phyloP scores from a whole-genome alignment of 73 alveolate genomes.

The Uronychia setigera region DNA sequence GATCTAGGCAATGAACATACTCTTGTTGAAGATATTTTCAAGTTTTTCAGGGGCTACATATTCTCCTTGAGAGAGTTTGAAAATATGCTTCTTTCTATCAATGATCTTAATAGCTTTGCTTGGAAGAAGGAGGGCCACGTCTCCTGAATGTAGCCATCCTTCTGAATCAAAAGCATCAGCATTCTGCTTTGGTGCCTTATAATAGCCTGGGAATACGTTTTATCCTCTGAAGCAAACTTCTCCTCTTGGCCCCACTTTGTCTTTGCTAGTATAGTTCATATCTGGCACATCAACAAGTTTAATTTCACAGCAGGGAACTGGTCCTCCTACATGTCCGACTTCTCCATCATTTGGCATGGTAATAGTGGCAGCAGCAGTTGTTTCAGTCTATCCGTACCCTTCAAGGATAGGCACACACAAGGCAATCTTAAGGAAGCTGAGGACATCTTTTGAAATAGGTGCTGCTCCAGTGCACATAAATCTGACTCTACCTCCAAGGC shows the following conservation, averaged over 20 bases:
- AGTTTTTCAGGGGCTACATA: slow-evolving; percentile 89
- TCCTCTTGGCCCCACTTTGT: slow-evolving; percentile 73
- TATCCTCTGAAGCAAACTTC: slow-evolving; percentile 77
- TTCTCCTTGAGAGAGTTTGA: slow-evolving; percentile 88
- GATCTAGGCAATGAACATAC: slow-evolving; percentile 56
- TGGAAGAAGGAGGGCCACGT: slow-evolving; percentile 73
- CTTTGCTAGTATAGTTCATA: slow-evolving; percentile 75
- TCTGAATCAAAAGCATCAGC: slow-evolving; percentile 74
- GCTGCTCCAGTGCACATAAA: slow-evolving; percentile 76
- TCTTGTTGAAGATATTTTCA: slow-evolving; percentile 56
- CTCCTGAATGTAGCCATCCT: slow-evolving; percentile 88
- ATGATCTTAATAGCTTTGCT: slow-evolving; percentile 76
- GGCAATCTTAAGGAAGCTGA: slow-evolving; percentile 54
- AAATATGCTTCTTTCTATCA: slow-evolving; percentile 84
- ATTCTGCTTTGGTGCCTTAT: slow-evolving; percentile 68
- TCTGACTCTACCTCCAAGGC: slow-evolving; percentile 65
- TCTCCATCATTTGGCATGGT: slow-evolving; percentile 53
- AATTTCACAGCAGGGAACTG: slow-evolving; percentile 49
- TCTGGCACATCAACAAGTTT: slow-evolving; percentile 87
- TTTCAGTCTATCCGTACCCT: slow-evolving; percentile 83
- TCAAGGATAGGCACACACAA: slow-evolving; percentile 51
- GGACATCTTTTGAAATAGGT: slow-evolving; percentile 66
- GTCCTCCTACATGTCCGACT: slow-evolving; percentile 78
- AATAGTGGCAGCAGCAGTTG: slow-evolving; percentile 64
- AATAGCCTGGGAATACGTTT: slow-evolving; percentile 77